Percentiles rank a stretch among this genome's conserved stretches.
Conservation (phyloP, 768 basidiomycete genomes). For the Lanmaoa rubissima region DNA sequence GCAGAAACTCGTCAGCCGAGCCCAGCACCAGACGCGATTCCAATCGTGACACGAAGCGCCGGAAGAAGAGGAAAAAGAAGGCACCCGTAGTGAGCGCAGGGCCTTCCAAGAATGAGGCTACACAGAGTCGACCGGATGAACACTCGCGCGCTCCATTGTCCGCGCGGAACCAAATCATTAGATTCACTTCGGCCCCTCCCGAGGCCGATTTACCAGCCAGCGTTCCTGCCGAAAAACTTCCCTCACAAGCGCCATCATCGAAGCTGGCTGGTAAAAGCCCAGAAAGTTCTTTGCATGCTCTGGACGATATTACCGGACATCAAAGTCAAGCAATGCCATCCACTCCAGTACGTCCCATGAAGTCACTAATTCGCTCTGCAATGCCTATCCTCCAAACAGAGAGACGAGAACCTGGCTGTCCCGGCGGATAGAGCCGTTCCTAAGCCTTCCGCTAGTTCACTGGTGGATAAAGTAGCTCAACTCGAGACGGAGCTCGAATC, state of each 20-base stretch:
- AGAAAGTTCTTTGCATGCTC: neutral
- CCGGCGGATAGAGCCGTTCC: neutral
- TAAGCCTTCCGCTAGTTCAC: neutral
- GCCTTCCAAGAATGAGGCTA: constrained; percentile 8
- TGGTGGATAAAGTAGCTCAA: constrained; percentile 33
- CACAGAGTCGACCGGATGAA: constrained; percentile 7
- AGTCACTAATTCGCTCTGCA: neutral
- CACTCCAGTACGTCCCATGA: constrained; percentile 12
- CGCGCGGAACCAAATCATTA: constrained; percentile 25
- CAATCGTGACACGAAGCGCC: constrained; percentile 25
- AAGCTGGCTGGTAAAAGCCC: neutral
- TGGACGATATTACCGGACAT: neutral
- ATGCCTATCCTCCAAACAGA: constrained; percentile 15
- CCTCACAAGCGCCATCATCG: neutral
- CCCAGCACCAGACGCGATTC: constrained; percentile 18
- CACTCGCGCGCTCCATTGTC: constrained; percentile 19
- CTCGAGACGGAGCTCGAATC: constrained; percentile 45
- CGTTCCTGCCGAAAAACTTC: neutral
- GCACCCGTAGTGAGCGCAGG: constrained; percentile 19
- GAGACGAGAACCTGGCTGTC: neutral
- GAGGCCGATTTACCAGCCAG: constrained; percentile 7
- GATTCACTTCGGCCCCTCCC: constrained; percentile 24
- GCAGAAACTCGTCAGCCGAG: constrained; percentile 19
- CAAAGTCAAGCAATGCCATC: constrained; percentile 7
- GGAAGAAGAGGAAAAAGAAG: constrained; percentile 32